phyloP scores from a whole-genome alignment of 495 filamentous ascomycete species.

The Hyaloscypha hepaticicola region DNA sequence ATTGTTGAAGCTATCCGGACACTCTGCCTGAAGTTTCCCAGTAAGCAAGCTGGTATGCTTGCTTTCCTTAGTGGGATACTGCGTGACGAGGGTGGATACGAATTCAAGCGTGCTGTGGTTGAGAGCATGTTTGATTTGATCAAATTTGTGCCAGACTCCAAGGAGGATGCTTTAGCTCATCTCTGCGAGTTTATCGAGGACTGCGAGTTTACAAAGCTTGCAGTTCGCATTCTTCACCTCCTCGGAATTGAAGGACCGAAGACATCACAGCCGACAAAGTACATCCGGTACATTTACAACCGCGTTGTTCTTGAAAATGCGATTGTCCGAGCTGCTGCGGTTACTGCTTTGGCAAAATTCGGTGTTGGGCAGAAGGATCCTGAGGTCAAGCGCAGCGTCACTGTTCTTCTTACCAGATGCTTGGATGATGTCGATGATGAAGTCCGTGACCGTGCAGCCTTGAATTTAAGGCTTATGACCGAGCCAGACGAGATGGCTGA shows the following conservation, averaged over 20 bases:
- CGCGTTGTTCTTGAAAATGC: conserved; percentile 97
- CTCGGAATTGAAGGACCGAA: conserved; percentile 93
- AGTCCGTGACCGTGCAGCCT: conserved; percentile 90
- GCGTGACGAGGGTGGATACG: conserved; percentile 95
- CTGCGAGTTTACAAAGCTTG: conserved; percentile 98
- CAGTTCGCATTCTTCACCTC: conserved; percentile 90
- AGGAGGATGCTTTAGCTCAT: conserved; percentile 95
- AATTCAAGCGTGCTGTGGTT: conserved; percentile 96
- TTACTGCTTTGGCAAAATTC: conserved; percentile 95
- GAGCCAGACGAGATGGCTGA: conserved; percentile 80
- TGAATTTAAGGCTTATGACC: conserved; percentile 88
- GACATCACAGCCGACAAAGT: conserved; percentile 95
- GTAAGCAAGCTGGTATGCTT: conserved; percentile 97
- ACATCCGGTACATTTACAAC: conserved; percentile 99
- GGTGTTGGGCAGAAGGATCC: conserved; percentile 95
- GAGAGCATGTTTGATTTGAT: conserved; percentile 99
- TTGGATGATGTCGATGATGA: conserved; percentile 98
- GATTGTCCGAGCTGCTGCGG: conserved; percentile 90
- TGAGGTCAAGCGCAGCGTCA: conserved; percentile 92
- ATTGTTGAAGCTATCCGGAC: conserved; percentile 98
- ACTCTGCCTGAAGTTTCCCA: conserved; percentile 94
- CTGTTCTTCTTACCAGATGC: conserved; percentile 88
- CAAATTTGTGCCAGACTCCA: conserved; percentile 96
- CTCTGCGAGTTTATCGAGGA: conserved; percentile 99
- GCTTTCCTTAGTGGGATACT: conserved; percentile 92